A percentile compares a stretch with the other conserved stretches of the same genome.
Evolutionary conservation across 2,329 filamentous ascomycete genomes (phyloP).

Genomic region (Arthroderma uncinatum): DNA sequence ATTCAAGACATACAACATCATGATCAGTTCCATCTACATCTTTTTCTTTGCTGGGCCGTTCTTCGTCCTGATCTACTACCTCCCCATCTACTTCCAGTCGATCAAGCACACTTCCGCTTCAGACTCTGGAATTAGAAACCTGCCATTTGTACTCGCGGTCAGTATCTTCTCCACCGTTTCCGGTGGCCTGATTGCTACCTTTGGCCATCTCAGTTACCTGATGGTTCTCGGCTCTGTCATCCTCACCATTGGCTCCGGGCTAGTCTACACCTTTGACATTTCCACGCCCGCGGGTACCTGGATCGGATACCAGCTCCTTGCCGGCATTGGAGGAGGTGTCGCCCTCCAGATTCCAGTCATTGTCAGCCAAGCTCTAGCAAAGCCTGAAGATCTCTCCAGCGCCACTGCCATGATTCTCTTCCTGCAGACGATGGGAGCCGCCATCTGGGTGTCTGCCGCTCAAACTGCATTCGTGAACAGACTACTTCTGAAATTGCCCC

Average conservation of each 20-base stretch:
- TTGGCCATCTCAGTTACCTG: conserved; percentile 19
- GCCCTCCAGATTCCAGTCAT: conserved; percentile 18
- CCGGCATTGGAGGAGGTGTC: conserved; percentile 18
- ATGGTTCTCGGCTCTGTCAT: conserved; percentile 18
- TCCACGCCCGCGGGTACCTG: conserved; percentile 17
- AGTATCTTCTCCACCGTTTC: conserved; percentile 18
- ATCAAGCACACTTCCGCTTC: conserved; percentile 32
- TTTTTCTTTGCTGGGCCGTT: conserved; percentile 11
- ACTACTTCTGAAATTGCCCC: conserved; percentile 10
- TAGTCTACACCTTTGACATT: conserved; percentile 22
- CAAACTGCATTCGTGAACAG: conserved; percentile 17
- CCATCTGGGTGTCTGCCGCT: conserved; percentile 18
- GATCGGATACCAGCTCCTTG: conserved; percentile 21
- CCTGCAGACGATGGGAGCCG: conserved; percentile 16
- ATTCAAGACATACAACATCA: conserved; percentile 11
- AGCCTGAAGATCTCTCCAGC: conserved; percentile 14
- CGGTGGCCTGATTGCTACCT: conserved; percentile 11
- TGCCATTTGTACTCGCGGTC: conserved; percentile 30
- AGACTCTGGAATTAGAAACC: conserved; percentile 24
- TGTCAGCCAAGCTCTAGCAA: conserved; percentile 17
- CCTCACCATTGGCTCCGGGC: conserved; percentile 21
- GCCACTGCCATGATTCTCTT: conserved; percentile 20
- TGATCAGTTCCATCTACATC: conserved; percentile 4
- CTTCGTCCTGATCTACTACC: conserved; percentile 17
- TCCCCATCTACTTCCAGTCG: conserved; percentile 34